Conservation (phyloP, 2,329 filamentous ascomycete genomes). For the Pseudocercospora crystallina region DNA sequence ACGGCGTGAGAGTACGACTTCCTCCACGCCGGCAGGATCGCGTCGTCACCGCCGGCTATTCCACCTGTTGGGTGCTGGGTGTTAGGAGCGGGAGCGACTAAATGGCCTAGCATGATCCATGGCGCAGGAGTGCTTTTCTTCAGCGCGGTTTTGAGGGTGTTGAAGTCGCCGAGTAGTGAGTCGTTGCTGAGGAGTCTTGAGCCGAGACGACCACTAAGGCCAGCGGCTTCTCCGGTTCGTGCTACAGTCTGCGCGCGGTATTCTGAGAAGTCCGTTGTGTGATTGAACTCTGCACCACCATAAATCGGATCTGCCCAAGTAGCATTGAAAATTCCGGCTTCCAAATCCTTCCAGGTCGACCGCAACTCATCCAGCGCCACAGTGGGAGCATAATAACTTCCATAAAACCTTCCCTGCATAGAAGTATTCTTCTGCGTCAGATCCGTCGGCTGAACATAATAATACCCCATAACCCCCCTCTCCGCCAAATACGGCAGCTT, state of each 20-base stretch:
- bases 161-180: conserved; percentile 1
- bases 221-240: conserved; percentile 1
- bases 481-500: conserved; percentile 8
- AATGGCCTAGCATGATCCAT: conserved; percentile 7
- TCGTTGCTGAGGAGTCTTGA: conserved; percentile 10
- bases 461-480: conserved; percentile 15
- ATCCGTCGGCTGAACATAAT: not conserved
- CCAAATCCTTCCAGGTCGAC: not conserved
- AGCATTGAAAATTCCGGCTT: not conserved
- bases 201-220: conserved; percentile 7
- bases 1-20: conserved; percentile 19
- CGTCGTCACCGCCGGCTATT: conserved; percentile 17
- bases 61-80: conserved; percentile 6
- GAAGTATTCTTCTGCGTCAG: conserved; percentile 1
- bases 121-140: not conserved
- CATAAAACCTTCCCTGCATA: conserved; percentile 1
- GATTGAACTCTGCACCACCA: not conserved
- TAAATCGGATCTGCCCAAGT: conserved; percentile 1
- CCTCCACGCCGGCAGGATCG: conserved; percentile 22
- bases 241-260: not conserved
- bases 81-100: conserved; percentile 14
- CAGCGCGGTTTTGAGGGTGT: conserved; percentile 2
- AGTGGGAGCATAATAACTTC: not conserved
- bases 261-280: not conserved
- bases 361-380: not conserved